Conservation (phyloP, 2,329 filamentous ascomycete species). For the Metarhizium humberi region DNA sequence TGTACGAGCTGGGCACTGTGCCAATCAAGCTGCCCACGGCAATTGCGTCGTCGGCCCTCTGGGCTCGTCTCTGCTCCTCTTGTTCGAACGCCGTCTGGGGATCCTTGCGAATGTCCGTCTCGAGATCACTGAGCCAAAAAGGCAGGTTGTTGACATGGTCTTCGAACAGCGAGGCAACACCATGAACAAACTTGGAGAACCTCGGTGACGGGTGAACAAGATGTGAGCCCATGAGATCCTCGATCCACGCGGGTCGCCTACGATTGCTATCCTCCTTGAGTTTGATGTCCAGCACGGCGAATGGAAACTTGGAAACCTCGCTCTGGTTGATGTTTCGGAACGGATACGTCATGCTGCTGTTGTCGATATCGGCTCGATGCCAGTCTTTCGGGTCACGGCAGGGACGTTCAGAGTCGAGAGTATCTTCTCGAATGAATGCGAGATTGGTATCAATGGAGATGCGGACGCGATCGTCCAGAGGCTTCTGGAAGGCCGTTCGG, state of each 20-base stretch:
- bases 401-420: conserved; percentile 72
- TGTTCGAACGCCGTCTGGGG: conserved; percentile 85
- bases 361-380: conserved; percentile 88
- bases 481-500: conserved; percentile 93
- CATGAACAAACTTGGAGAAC: conserved; percentile 97
- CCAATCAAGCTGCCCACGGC: conserved; percentile 84
- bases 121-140: conserved; percentile 89
- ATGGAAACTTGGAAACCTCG: conserved; percentile 85
- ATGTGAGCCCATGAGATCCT: conserved; percentile 87
- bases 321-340: conserved; percentile 83
- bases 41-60: conserved; percentile 75
- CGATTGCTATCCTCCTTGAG: conserved; percentile 56
- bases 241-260: conserved; percentile 75
- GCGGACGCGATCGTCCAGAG: conserved; percentile 78
- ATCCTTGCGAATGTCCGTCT: conserved; percentile 88
- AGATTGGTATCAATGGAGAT: conserved; percentile 91
- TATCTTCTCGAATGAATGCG: conserved; percentile 72
- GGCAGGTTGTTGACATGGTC: conserved; percentile 93
- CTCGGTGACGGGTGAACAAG: conserved; percentile 80
- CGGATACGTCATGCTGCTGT: conserved; percentile 71
- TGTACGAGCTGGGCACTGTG: conserved; percentile 42
- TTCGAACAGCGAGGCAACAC: conserved; percentile 84
- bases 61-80: conserved; percentile 75
- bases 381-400: conserved; percentile 82
- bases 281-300: conserved; percentile 88